Percentiles rank a stretch among this genome's conserved stretches.
These are phyloP conservation scores for Entamoeba moshkovskii DNA, from an alignment of 208 protist species.

Conservation along the genomic window DNA sequence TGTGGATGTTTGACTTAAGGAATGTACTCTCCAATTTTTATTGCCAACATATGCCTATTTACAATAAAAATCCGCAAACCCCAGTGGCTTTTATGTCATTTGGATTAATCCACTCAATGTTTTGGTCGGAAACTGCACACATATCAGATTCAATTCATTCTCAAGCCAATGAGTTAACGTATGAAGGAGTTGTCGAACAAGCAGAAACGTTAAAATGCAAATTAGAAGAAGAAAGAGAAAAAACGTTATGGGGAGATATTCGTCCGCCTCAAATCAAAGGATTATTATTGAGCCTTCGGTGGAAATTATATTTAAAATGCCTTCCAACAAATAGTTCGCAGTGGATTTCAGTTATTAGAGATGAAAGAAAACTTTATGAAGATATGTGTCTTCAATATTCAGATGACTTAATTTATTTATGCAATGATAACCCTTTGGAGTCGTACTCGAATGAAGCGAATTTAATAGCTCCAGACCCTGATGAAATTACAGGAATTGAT, in stretches of 20 bases:
- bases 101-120: not conserved
- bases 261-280: not conserved
- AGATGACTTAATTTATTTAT: not conserved
- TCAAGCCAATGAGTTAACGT: not conserved
- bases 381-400: not conserved
- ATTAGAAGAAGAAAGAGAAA: not conserved
- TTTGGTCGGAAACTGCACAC: not conserved
- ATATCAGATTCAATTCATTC: not conserved
- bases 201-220: not conserved
- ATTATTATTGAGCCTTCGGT: not conserved
- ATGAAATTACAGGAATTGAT: not conserved
- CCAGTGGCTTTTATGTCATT: not conserved
- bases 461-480: not conserved
- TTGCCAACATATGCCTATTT: not conserved
- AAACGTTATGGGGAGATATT: not conserved
- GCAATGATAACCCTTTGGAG: not conserved
- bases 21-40: not conserved
- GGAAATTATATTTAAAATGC: not conserved
- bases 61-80: not conserved
- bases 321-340: not conserved
- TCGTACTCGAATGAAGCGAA: not conserved
- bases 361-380: not conserved
- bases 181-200: not conserved
- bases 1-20: not conserved
- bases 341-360: not conserved